phyloP scores from a whole-genome alignment of 1,284 basidiomycete species.

The Fomitiporia mediterranea region DNA sequence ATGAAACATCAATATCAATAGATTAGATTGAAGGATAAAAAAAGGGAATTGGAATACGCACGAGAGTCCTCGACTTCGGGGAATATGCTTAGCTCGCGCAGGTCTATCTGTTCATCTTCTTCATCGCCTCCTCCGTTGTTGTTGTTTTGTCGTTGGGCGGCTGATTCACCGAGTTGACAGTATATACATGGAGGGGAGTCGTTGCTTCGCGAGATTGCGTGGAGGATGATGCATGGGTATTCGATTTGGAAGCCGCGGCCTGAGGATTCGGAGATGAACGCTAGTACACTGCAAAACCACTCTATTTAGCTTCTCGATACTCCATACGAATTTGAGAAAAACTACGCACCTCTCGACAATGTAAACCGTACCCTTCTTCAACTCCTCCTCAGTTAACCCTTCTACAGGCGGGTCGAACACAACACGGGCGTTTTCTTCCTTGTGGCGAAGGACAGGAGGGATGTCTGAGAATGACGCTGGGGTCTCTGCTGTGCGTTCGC shows the following conservation, averaged over 20 bases:
- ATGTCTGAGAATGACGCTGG: constrained; percentile 63
- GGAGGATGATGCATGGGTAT: constrained; percentile 83
- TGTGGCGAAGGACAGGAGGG: constrained; percentile 37
- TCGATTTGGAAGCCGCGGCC: constrained; percentile 73
- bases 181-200: constrained; percentile 75
- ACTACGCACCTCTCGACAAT: constrained; percentile 40
- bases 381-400: constrained; percentile 28
- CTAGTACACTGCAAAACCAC: constrained; percentile 57
- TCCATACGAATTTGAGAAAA: not conserved
- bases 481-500: constrained; percentile 61
- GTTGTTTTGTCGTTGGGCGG: constrained; percentile 18
- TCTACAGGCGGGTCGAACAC: constrained; percentile 32
- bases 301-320: not conserved
- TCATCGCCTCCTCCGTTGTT: constrained; percentile 36
- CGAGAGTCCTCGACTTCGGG: constrained; percentile 55
- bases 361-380: constrained; percentile 34
- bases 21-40: constrained; percentile 12
- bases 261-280: constrained; percentile 61
- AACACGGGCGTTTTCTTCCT: constrained; percentile 35
- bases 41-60: constrained; percentile 36
- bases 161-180: constrained; percentile 79
- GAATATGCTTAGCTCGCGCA: constrained; percentile 75
- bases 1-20: not conserved
- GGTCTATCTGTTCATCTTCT: constrained; percentile 47
- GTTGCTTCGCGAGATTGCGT: constrained; percentile 78